These are phyloP conservation scores for Drechslera avenae DNA, from an alignment of 2,329 filamentous ascomycete species.

Conservation along the genomic window DNA sequence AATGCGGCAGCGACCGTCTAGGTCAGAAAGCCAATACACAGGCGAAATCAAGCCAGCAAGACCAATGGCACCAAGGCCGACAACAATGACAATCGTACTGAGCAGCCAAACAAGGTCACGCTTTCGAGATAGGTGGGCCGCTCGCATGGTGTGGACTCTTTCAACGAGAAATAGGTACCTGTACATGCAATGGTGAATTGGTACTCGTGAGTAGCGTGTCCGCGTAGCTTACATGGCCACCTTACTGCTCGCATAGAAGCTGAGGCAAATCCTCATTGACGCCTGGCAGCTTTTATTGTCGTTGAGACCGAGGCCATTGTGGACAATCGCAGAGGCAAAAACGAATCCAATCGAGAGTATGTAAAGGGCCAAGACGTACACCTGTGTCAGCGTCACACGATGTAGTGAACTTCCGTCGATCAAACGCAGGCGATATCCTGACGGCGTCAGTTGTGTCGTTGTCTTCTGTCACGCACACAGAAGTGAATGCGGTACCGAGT, in stretches of 20 bases:
- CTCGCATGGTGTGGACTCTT: slow-evolving; percentile 47
- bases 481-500: neutral
- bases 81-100: slow-evolving; percentile 31
- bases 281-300: slow-evolving; percentile 35
- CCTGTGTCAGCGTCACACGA: slow-evolving; percentile 22
- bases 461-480: neutral
- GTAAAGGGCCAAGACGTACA: slow-evolving; percentile 45
- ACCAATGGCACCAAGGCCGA: slow-evolving; percentile 39
- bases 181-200: neutral
- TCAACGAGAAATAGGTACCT: slow-evolving; percentile 53
- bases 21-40: slow-evolving; percentile 34
- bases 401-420: slow-evolving; percentile 1
- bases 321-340: slow-evolving; percentile 39
- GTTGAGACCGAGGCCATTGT: slow-evolving; percentile 39
- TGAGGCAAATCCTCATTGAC: slow-evolving; percentile 47
- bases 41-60: slow-evolving; percentile 40
- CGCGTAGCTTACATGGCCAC: slow-evolving; percentile 16
- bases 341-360: slow-evolving; percentile 45
- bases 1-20: slow-evolving; percentile 47
- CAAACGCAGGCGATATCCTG: slow-evolving; percentile 26
- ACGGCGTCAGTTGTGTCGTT: neutral
- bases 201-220: neutral
- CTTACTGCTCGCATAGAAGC: slow-evolving; percentile 33
- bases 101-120: slow-evolving; percentile 46
- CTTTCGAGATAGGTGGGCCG: slow-evolving; percentile 37